Evolutionary conservation across 352 stramenopile genomes (phyloP), one percentile per base, ranked within the genome.

Genomic region (Paralagenidium karlingii): DNA sequence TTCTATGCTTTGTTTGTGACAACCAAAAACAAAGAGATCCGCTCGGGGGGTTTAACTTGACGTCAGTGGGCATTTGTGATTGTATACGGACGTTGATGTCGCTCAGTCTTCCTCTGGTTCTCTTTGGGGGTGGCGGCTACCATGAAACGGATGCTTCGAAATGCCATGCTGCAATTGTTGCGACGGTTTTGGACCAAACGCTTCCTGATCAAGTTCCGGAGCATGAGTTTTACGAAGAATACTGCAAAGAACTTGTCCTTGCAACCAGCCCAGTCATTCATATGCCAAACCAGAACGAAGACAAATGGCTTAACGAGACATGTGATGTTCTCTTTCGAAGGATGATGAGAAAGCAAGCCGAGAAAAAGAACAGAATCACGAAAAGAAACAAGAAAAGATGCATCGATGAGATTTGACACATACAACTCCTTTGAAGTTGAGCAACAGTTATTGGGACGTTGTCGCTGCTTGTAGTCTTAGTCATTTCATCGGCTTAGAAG

Each of bases 101-200:
- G 21, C 47, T 68, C 13, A 33, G 67, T 5, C 19, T 58, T 8
- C 65, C 68, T 8, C 34, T 85, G 8, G 24, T 90, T 16, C 22
- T 85, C 6, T 48, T 87, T 10, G 76, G 76, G 16, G 69, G 58
- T 2, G 76, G 69, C 12, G 76, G 69, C 1, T 85, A 90, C 45
- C 68, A 66, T 41, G 70, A 64, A n/a, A 53, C 60, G 7, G 64
- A 84, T 34, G 68, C 66, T 3, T 63, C 57, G 34, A 55, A 73
- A 21, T 60, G 55, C 19, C 69, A 74, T 38, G 57, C 68, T 8
- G 56, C 64, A 10, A 49, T 77, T 33, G 57, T 70, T n/a, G 58
- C 68, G 19, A 64, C 68, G 30, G 51, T 57, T 6, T 61, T 70
- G 34, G 51, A 62, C 26, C 38, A 25, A 28, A 16, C 43, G 29